phyloP scores from a whole-genome alignment of 768 basidiomycete genomes.

The Boletales sp. region DNA sequence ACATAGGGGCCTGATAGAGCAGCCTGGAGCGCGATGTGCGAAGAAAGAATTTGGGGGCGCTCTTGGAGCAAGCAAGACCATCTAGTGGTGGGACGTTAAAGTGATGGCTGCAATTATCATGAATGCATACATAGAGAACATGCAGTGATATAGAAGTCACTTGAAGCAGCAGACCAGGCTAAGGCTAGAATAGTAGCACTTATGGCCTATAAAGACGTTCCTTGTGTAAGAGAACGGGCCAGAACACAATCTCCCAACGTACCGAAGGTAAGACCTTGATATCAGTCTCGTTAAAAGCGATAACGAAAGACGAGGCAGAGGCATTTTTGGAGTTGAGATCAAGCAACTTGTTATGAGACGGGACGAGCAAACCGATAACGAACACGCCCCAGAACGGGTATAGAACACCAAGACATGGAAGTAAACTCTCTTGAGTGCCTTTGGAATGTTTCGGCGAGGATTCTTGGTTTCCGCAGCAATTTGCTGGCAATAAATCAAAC shows the following conservation, averaged over 20 bases:
- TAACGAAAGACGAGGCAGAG: conserved; percentile 53
- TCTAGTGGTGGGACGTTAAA: conserved; percentile 36
- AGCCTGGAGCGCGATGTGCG: conserved; percentile 38
- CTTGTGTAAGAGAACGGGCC: neutral
- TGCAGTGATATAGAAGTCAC: conserved; percentile 38
- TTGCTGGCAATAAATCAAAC: conserved; percentile 22
- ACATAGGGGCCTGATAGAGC: too few relatives aligned
- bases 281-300: conserved; percentile 52
- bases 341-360: conserved; percentile 42
- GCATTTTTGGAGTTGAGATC: conserved; percentile 37
- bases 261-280: conserved; percentile 56
- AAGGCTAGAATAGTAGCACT: conserved; percentile 43
- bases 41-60: conserved; percentile 51
- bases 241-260: conserved; percentile 2
- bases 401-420: conserved; percentile 37
- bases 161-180: conserved; percentile 41
- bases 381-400: conserved; percentile 39
- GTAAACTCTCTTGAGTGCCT: conserved; percentile 44
- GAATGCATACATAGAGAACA: conserved; percentile 34
- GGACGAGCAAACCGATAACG: conserved; percentile 48
- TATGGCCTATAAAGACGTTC: conserved; percentile 23
- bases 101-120: neutral
- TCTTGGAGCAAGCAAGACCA: conserved; percentile 48
- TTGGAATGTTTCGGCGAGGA: conserved; percentile 42
- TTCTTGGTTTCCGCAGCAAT: conserved; percentile 50